Evolutionary conservation across 139 green algal species (phyloP), one percentile per base, ranked within the genome.

Genomic region (Chlorella sp.): DNA sequence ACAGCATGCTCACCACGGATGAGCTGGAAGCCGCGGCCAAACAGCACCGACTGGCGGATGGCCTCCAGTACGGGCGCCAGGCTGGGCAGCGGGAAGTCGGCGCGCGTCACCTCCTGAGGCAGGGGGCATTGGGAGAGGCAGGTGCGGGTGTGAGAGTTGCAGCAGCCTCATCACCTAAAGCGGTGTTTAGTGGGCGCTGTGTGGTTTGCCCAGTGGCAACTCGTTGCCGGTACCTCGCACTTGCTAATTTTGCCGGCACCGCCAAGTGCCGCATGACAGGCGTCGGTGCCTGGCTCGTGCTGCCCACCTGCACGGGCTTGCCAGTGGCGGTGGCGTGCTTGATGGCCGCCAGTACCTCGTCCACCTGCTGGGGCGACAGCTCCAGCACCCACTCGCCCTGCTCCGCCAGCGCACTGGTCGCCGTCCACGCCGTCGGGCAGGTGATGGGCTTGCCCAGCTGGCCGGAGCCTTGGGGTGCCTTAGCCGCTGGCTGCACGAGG

Each of bases 1-100:
- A 8, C 9, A 8, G 26, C 28, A 16, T 1, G 17, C 70, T 32
- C 70, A 77, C 90, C 88, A 0, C 89, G 85, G 8, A 94, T 67
- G 24, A 95, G 87, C 30, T 89, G 84, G 82, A 93, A 95, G 69
- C 92, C 92, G 26, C 89, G 86, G 36, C 89, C 92, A 32, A 70
- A 62, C 40, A 89, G 70, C 43, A 92, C 90, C 51, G 90, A 69
- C 20, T 86, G 44, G 32, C 69, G 51, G 26, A 88, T 85, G 17
- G 80, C 54, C 36, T 74, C 17, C 80, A 92, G 80, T 54, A 76
- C 80, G 2, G 87, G 88, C 1, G 88, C 89, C 40, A 95, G 85
- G 14, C 88, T 92, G 43, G 91, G 89, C 73, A 94, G 76, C 0
- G 62, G 40, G 38, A 94, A 91, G 41, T 94, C 89, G 32, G 51